Evolutionary conservation across 176 grass and related monocot species (phyloP).

Genomic region (Hsuehochloa calcarea): DNA sequence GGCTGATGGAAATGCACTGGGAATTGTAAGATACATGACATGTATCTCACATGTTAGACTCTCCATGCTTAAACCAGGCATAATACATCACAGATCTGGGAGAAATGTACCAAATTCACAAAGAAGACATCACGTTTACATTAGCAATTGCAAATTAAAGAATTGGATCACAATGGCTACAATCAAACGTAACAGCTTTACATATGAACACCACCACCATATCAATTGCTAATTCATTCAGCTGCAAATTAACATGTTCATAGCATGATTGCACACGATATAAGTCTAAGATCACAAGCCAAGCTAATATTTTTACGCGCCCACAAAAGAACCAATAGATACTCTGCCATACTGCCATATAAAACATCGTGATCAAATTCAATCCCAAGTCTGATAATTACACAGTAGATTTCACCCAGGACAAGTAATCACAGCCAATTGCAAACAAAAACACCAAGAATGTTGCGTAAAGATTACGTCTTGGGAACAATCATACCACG

Average conservation of each 20-base stretch:
- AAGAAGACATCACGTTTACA: background rate
- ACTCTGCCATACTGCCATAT: background rate
- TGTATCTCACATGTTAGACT: background rate
- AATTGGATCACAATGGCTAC: background rate
- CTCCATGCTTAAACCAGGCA: background rate
- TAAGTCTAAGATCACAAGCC: constrained; percentile 3
- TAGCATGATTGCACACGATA: background rate
- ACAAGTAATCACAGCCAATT: background rate
- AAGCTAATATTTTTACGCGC: constrained; percentile 13
- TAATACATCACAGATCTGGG: background rate
- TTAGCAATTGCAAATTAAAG: background rate
- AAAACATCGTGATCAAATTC: background rate
- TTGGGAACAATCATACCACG: background rate
- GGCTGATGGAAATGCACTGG: background rate
- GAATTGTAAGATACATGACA: background rate
- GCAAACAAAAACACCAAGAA: background rate
- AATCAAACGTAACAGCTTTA: background rate
- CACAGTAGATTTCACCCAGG: background rate
- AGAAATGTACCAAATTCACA: background rate
- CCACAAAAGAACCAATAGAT: background rate
- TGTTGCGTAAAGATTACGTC: background rate
- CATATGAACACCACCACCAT: background rate
- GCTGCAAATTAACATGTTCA: background rate
- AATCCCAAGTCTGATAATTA: constrained; percentile 21
- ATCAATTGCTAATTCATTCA: background rate